Conservation (phyloP, 805 yeast genomes). For the Starmerella cellae region DNA sequence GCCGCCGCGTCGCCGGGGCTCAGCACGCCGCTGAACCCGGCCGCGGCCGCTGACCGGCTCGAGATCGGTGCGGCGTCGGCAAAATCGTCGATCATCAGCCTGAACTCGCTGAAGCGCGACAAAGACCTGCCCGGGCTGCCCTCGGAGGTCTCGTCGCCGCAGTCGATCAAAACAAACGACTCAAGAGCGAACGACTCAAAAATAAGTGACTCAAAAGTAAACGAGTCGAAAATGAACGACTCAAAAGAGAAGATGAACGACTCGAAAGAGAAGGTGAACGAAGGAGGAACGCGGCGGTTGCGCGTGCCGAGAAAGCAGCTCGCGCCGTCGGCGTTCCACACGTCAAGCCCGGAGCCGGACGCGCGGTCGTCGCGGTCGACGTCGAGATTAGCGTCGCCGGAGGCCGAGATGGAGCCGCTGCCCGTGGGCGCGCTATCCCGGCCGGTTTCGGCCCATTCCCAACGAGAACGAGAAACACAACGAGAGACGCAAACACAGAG, state of each 20-base stretch:
- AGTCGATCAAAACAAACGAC: background rate
- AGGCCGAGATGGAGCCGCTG: too few species aligned
- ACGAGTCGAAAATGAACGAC: background rate
- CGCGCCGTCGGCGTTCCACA: constrained; percentile 18
- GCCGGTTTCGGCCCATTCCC: too few species aligned
- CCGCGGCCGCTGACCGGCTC: background rate
- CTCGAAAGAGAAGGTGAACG: background rate
- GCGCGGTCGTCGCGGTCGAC: too few species aligned
- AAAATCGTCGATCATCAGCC: constrained; percentile 1
- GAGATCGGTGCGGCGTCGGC: background rate
- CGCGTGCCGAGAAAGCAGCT: constrained; percentile 16
- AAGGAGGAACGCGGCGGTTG: constrained; percentile 3
- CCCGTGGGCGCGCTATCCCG: too few species aligned
- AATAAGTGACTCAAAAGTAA: background rate
- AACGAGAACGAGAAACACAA: too few species aligned
- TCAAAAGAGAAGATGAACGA: background rate
- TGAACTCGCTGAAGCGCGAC: constrained; percentile 5
- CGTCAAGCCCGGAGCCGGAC: too few species aligned
- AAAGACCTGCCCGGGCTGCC: constrained; percentile 19
- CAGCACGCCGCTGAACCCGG: background rate
- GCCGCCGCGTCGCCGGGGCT: background rate
- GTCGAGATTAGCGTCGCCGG: too few species aligned
- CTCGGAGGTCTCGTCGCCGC: background rate
- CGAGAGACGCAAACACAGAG: too few species aligned
- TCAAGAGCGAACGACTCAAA: background rate